Percentiles rank a stretch among this genome's conserved stretches.
Evolutionary conservation across 148 eudicot species (phyloP).

Genomic region (Silene uniflora): DNA sequence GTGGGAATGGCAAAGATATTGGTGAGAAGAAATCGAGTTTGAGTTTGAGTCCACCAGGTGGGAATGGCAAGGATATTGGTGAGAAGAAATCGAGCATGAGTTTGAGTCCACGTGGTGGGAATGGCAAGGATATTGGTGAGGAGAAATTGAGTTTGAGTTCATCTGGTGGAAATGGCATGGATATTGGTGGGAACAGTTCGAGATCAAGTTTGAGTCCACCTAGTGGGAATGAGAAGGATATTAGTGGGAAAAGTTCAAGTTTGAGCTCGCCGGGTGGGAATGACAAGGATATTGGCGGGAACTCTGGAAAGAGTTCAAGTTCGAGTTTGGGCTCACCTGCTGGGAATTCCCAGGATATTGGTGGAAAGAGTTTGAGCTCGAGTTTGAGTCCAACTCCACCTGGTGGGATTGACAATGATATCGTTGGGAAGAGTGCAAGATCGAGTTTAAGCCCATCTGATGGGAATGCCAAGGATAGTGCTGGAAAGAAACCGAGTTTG

Average conservation of each 20-base stretch:
- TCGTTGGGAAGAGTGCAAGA: slow-evolving; percentile 4
- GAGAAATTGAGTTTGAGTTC: slow-evolving; percentile 7
- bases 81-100: not conserved
- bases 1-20: slow-evolving; percentile 1
- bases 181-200: not conserved
- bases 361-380: not conserved
- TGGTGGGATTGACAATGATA: not conserved
- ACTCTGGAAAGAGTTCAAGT: slow-evolving; percentile 7
- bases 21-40: not conserved
- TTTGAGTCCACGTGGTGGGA: slow-evolving; percentile 3
- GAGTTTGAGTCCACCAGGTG: not conserved
- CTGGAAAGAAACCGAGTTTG: not conserved
- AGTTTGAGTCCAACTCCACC: slow-evolving; percentile 16
- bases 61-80: not conserved
- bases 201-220: slow-evolving; percentile 14
- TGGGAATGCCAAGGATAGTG: not conserved
- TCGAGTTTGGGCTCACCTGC: slow-evolving; percentile 16
- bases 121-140: slow-evolving; percentile 1
- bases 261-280: not conserved
- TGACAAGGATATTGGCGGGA: not conserved
- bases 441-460: slow-evolving; percentile 15
- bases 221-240: not conserved
- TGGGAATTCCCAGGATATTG: not conserved
- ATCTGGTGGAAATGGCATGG: slow-evolving; percentile 6
- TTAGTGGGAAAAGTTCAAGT: slow-evolving; percentile 15